phyloP scores from a whole-genome alignment of 805 yeast species.

The Barnettozyma pratensis region DNA sequence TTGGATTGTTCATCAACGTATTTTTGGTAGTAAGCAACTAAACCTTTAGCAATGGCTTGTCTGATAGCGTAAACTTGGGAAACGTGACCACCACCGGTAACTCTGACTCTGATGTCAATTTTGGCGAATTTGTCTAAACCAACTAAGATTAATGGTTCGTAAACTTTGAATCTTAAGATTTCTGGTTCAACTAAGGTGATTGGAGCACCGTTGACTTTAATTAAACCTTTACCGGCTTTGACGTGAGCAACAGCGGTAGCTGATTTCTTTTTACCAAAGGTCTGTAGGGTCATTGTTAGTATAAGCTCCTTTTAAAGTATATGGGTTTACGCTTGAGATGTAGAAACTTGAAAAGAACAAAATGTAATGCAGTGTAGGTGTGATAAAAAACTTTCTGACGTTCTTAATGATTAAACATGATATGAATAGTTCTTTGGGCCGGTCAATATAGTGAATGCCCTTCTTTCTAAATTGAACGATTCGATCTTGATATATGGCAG shows the following conservation, averaged over 20 bases:
- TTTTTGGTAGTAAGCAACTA: constrained; percentile 99
- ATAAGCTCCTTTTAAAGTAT: neutral
- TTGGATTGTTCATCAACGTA: constrained; percentile 99
- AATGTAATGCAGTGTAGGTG: too few species aligned
- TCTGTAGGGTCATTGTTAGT: constrained; percentile 44
- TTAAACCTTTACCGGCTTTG: constrained; percentile 98
- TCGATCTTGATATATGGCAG: too few species aligned
- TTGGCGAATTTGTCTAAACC: constrained; percentile 98
- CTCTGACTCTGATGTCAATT: constrained; percentile 98
- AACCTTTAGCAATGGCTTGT: constrained; percentile 99
- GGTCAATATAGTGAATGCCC: too few species aligned
- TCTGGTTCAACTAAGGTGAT: constrained; percentile 99
- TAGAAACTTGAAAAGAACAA: too few species aligned
- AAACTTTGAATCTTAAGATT: constrained; percentile 98
- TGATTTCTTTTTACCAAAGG: constrained; percentile 99
- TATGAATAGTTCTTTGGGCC: too few species aligned
- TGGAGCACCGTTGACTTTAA: constrained; percentile 99
- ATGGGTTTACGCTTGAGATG: too few species aligned
- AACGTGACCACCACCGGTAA: constrained; percentile 99
- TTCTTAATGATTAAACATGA: too few species aligned
- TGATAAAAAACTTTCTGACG: too few species aligned
- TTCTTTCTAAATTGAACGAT: too few species aligned
- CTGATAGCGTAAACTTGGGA: constrained; percentile 99
- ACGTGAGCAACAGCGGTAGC: constrained; percentile 99
- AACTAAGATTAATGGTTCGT: constrained; percentile 97